phyloP scores from a whole-genome alignment of 768 basidiomycete species.

The Multifurca ochricompacta region DNA sequence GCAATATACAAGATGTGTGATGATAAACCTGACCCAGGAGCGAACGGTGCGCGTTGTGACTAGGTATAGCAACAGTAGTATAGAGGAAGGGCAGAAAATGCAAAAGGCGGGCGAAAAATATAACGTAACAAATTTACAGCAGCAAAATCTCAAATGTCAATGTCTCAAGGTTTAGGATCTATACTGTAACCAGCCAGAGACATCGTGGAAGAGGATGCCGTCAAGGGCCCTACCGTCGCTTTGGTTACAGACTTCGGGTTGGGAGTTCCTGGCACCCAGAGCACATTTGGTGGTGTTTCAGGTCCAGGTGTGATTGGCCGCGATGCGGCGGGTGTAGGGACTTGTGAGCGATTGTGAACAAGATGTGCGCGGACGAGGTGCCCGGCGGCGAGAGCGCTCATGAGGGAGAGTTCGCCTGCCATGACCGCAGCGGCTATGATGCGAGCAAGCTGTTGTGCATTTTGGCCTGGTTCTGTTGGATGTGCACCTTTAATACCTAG shows the following conservation, averaged over 20 bases:
- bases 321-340: conserved; percentile 62
- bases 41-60: conserved; percentile 1
- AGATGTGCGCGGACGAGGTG: conserved; percentile 92
- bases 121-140: background rate
- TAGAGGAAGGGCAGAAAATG: background rate
- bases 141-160: background rate
- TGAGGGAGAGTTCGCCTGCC: conserved; percentile 91
- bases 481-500: conserved; percentile 90
- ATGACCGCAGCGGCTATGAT: conserved; percentile 90
- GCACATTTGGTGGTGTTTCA: conserved; percentile 19
- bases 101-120: background rate
- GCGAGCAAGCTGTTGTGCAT: conserved; percentile 83
- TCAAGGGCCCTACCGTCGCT: conserved; percentile 14
- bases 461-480: conserved; percentile 75
- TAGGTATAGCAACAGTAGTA: conserved; percentile 16
- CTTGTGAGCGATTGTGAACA: conserved; percentile 81
- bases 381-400: conserved; percentile 90
- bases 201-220: conserved; percentile 13
- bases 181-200: conserved; percentile 20
- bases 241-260: conserved; percentile 9
- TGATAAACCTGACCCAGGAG: background rate
- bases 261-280: conserved; percentile 18
- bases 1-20: conserved; percentile 5
- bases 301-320: conserved; percentile 54
- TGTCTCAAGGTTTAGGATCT: conserved; percentile 17